Percentiles rank a stretch among this genome's conserved stretches.
Conservation (phyloP, 208 protist species). For the Balamuthia mandrillaris region DNA sequence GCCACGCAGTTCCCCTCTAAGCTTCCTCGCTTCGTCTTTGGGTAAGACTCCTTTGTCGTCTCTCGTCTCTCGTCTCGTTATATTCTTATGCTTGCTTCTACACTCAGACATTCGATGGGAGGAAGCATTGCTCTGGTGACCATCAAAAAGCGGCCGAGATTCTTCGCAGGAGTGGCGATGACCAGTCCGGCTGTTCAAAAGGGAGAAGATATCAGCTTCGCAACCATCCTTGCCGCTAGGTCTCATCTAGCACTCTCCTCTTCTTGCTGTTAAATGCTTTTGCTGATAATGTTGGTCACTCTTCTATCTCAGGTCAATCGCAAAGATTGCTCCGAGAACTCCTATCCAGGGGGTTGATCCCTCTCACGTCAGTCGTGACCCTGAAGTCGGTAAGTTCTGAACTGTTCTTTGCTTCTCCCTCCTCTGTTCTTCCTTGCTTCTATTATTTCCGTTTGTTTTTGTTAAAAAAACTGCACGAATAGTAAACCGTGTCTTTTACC, state of each 20-base stretch:
- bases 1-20: neutral
- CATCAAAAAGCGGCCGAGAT: neutral
- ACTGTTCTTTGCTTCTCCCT: neutral
- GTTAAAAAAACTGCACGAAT: too few species aligned
- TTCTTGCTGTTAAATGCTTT: neutral
- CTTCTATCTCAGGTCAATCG: neutral
- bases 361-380: neutral
- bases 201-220: neutral
- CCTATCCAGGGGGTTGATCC: neutral
- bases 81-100: neutral
- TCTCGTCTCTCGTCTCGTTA: neutral
- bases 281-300: neutral
- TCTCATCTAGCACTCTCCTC: neutral
- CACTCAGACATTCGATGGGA: constrained; percentile 20
- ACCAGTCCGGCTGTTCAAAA: neutral
- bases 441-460: neutral
- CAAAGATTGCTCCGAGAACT: neutral
- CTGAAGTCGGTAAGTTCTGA: neutral
- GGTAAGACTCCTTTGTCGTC: neutral
- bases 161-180: neutral
- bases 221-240: neutral
- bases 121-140: neutral
- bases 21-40: neutral
- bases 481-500: neutral
- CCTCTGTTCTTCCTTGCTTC: neutral